Evolutionary conservation across 768 basidiomycete genomes (phyloP), one percentile per base, ranked within the genome.

Genomic region (Hortiboletus flavorubellus): DNA sequence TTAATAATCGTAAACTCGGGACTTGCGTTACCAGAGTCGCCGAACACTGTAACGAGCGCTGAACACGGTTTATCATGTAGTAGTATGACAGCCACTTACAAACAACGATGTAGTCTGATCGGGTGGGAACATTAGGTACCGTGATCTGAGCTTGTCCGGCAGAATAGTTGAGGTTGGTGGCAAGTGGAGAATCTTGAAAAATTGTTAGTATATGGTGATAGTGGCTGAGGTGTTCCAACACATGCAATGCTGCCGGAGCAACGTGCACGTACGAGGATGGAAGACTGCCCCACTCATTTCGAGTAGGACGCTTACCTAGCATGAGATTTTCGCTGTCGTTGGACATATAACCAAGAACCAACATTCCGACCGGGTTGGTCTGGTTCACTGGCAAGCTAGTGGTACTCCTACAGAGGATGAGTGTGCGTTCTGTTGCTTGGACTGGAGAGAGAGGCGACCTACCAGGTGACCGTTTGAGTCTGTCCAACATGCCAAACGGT

Each of bases 391-490:
- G 65, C 29, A 74, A 49, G 49, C 43, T 55, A 15, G 65, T 50
- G 21, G 61, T 55, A 43, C 52, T 60, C 60, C 61, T 62, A 37
- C 8, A 8, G 26, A 39, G 49, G n/a, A 78, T 66, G 76, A 75
- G 54, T 48, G 26, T 59, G 67, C 41, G 59, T 67, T 31, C 73
- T 68, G 61, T 51, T 75, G 37, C 73, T 75, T 9, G 33, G 34
- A 35, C 7, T 16, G 18, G 21, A 45, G 10, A 9, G 33, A 1
- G n/a, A 44, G 39, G 23, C 0, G 18, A 58, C 72, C n/a, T 60
- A 78, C 81, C 81, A 83, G 18, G 79, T 81, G 18, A 83, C 80
- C 9, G 73, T 80, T 49, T 79, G 66, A 2, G 58, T 68, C 49
- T 76, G 54, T 6, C 79, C 78, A 12, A 78, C 70, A 29, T 65